These are phyloP conservation scores for Lactarius hatsudake DNA, from an alignment of 768 basidiomycete species.

Conservation along the genomic window DNA sequence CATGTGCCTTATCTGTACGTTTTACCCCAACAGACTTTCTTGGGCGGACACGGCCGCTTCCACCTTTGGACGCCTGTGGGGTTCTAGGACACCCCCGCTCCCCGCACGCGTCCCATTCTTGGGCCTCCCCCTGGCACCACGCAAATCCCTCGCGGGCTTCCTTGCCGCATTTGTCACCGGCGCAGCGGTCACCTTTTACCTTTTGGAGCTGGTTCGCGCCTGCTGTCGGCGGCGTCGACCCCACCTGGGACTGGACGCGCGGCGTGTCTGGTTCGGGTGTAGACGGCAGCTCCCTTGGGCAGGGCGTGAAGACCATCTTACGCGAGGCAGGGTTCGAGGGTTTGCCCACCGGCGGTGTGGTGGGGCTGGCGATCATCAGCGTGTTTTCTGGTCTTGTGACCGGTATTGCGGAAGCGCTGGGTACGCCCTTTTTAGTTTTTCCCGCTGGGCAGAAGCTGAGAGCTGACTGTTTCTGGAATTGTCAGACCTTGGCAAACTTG, in stretches of 20 bases:
- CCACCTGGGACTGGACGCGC: constrained; percentile 57
- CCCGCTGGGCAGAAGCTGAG: not conserved
- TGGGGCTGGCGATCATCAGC: constrained; percentile 55
- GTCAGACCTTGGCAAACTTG: constrained; percentile 76
- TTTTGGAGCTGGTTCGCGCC: constrained; percentile 73
- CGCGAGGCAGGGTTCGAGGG: constrained; percentile 26
- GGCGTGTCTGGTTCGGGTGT: constrained; percentile 41
- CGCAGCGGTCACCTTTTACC: constrained; percentile 54
- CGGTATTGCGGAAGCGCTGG: constrained; percentile 85
- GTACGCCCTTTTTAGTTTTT: constrained; percentile 43
- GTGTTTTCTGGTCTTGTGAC: constrained; percentile 72
- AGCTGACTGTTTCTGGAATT: not conserved
- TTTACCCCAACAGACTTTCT: constrained; percentile 61
- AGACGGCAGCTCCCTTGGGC: constrained; percentile 27
- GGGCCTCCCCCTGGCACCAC: constrained; percentile 67
- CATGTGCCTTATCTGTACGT: constrained; percentile 7
- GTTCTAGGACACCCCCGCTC: constrained; percentile 61
- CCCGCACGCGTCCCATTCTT: constrained; percentile 48
- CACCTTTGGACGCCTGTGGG: constrained; percentile 84
- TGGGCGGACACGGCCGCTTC: constrained; percentile 97
- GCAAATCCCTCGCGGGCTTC: constrained; percentile 86
- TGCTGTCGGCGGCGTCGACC: constrained; percentile 37
- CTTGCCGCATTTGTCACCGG: constrained; percentile 75
- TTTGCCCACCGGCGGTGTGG: constrained; percentile 39
- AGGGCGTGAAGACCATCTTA: constrained; percentile 32